Percentiles rank a stretch among this genome's conserved stretches.
phyloP scores from a whole-genome alignment of 257 asterid genomes.

The Ballota nigra region DNA sequence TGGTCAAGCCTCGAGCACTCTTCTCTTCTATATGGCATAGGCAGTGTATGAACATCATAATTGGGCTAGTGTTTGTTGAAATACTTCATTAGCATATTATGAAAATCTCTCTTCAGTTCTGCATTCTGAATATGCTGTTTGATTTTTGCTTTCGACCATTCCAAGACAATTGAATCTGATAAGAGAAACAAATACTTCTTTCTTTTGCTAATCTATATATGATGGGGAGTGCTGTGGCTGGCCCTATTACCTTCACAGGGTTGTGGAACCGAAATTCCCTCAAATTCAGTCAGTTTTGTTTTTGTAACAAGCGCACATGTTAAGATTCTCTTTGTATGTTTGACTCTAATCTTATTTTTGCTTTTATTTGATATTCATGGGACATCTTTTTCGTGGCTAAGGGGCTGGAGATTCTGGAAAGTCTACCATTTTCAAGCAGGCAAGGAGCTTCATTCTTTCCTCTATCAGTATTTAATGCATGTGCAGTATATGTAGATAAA shows the following conservation, averaged over 20 bases:
- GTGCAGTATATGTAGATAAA: not conserved
- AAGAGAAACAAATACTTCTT: not conserved
- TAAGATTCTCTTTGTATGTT: not conserved
- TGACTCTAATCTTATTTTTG: not conserved
- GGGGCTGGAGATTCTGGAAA: slow-evolving; percentile 99
- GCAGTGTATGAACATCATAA: not conserved
- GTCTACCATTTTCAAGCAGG: slow-evolving; percentile 99
- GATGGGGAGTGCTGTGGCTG: not conserved
- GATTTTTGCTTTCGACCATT: not conserved
- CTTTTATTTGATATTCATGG: slow-evolving; percentile 2
- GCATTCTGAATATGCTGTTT: not conserved
- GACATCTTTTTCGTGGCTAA: slow-evolving; percentile 21
- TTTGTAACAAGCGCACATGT: not conserved
- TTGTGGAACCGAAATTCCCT: not conserved
- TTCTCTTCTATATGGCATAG: slow-evolving; percentile 5
- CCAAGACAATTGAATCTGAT: not conserved
- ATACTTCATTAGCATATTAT: not conserved
- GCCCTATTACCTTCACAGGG: not conserved
- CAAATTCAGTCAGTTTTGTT: not conserved
- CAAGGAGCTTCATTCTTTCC: slow-evolving; percentile 32
- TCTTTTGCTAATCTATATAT: not conserved
- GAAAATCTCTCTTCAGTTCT: not conserved
- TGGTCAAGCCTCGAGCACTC: not conserved
- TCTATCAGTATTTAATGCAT: not conserved
- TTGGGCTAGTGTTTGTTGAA: not conserved